Percentiles rank a stretch among this genome's conserved stretches.
These are phyloP conservation scores for Cladosporium colombiae DNA, from an alignment of 2,329 filamentous ascomycete genomes.

Conservation along the genomic window DNA sequence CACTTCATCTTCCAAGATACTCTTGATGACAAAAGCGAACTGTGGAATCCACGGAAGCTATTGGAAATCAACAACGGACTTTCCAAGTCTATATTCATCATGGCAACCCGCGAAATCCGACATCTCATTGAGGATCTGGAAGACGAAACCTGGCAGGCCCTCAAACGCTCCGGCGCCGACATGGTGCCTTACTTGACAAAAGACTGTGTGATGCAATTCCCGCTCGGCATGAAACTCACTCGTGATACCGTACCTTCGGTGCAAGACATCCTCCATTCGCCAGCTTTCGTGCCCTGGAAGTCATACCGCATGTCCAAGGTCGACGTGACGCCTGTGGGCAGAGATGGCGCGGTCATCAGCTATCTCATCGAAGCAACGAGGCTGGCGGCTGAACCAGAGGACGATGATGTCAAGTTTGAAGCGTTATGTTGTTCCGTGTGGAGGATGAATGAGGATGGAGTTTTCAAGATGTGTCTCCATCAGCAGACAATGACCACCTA, in stretches of 20 bases:
- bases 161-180: constrained; percentile 28
- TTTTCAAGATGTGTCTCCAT: constrained; percentile 34
- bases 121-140: constrained; percentile 26
- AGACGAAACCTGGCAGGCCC: constrained; percentile 34
- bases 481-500: constrained; percentile 32
- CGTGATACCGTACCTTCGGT: constrained; percentile 30
- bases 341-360: constrained; percentile 32
- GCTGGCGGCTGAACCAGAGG: constrained; percentile 24
- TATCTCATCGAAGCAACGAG: constrained; percentile 32
- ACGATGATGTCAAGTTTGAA: constrained; percentile 32
- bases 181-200: constrained; percentile 31
- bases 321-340: constrained; percentile 31
- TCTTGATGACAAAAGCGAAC: not conserved
- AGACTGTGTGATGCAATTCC: constrained; percentile 34
- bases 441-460: constrained; percentile 28
- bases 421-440: constrained; percentile 35
- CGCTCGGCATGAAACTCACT: constrained; percentile 33
- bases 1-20: not conserved
- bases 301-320: constrained; percentile 31
- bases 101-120: constrained; percentile 12
- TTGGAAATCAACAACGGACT: not conserved
- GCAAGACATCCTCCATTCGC: constrained; percentile 31
- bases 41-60: not conserved
- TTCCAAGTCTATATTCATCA: not conserved
- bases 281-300: constrained; percentile 35